Conservation (phyloP, 129 eudicot species). For the Chrysanthemum lavandulifolium region DNA sequence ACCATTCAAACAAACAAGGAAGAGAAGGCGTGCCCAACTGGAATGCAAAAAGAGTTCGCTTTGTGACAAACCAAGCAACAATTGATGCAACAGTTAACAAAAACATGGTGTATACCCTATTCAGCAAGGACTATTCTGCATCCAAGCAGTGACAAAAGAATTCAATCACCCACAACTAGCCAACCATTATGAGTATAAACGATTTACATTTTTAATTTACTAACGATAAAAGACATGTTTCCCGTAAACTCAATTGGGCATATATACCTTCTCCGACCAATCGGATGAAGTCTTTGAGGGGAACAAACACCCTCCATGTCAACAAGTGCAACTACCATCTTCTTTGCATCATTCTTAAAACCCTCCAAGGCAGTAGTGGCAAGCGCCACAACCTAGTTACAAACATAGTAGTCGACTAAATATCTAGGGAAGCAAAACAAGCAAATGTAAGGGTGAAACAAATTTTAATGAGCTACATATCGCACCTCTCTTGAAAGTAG, state of each 20-base stretch:
- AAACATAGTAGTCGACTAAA: constrained; percentile 1
- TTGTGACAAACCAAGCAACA: constrained; percentile 5
- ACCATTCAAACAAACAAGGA: background rate
- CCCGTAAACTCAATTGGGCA: constrained; percentile 5
- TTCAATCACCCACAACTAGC: background rate
- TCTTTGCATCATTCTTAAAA: constrained; percentile 85
- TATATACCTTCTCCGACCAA: constrained; percentile 85
- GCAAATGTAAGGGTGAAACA: constrained; percentile 1
- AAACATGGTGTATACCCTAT: constrained; percentile 52
- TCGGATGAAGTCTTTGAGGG: constrained; percentile 97
- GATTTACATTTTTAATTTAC: background rate
- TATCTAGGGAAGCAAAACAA: constrained; percentile 16
- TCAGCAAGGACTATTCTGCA: constrained; percentile 75
- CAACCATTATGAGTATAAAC: background rate
- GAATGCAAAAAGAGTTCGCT: background rate
- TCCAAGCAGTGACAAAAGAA: constrained; percentile 29
- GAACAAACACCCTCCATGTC: constrained; percentile 99
- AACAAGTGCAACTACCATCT: constrained; percentile 96
- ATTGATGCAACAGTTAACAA: constrained; percentile 3
- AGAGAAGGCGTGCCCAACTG: background rate
- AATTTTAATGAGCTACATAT: constrained; percentile 5
- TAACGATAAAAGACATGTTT: background rate
- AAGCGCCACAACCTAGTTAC: constrained; percentile 69
- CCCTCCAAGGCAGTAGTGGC: constrained; percentile 92
- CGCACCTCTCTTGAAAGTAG: constrained; percentile 80